Evolutionary conservation across 805 yeast species (phyloP).

Genomic region (Metschnikowia rubicola): DNA sequence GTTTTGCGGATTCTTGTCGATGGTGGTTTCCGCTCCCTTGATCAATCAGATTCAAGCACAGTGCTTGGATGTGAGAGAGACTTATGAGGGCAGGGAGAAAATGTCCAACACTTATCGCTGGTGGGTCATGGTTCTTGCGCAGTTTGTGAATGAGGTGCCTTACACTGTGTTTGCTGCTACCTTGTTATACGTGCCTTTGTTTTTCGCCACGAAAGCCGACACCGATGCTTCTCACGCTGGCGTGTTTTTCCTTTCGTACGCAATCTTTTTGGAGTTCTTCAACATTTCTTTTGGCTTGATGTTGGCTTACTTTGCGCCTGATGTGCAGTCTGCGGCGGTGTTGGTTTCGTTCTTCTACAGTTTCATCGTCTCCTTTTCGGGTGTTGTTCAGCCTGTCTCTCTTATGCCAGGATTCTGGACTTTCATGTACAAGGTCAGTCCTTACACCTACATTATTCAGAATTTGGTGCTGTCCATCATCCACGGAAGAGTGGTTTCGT

Average conservation of each 20-base stretch:
- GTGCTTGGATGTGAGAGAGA: conserved; percentile 54
- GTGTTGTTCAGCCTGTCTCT: conserved; percentile 48
- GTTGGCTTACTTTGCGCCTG: conserved; percentile 56
- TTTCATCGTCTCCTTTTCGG: conserved; percentile 52
- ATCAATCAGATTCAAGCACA: conserved; percentile 62
- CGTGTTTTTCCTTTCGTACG: conserved; percentile 45
- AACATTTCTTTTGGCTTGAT: conserved; percentile 44
- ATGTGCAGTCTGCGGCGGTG: conserved; percentile 64
- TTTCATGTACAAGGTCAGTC: conserved; percentile 44
- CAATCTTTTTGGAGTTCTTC: conserved; percentile 43
- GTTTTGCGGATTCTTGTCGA: conserved; percentile 51
- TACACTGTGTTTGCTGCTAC: conserved; percentile 37
- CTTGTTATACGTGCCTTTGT: conserved; percentile 36
- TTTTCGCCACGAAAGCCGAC: conserved; percentile 32
- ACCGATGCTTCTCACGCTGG: conserved; percentile 25
- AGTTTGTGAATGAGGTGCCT: conserved; percentile 57
- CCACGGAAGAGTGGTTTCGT: conserved; percentile 43
- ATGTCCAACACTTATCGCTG: conserved; percentile 73
- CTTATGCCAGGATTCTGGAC: conserved; percentile 50
- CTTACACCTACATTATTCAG: conserved; percentile 52
- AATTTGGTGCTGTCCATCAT: conserved; percentile 45
- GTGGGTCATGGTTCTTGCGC: conserved; percentile 54
- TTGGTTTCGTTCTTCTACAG: conserved; percentile 53
- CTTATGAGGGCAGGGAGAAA: conserved; percentile 68
- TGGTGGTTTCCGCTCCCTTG: conserved; percentile 54